Evolutionary conservation across 2,329 filamentous ascomycete species (phyloP), one percentile per base, ranked within the genome.

Genomic region (Colletotrichum eleusines): DNA sequence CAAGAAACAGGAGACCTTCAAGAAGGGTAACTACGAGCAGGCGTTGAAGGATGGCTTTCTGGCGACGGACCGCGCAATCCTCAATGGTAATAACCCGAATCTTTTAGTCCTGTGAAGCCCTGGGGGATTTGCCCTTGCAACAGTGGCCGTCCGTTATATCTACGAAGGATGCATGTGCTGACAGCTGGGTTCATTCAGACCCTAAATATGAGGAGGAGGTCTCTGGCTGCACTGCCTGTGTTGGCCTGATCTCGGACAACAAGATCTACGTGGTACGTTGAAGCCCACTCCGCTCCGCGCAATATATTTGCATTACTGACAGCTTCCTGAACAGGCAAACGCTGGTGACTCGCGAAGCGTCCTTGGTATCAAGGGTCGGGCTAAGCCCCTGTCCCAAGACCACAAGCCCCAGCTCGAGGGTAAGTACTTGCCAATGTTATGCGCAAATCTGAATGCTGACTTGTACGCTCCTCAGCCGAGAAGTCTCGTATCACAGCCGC

Each of bases 351-450:
- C 96, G 74, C 91, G 96, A 85, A 94, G 92, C 79, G 96, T 99
- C 33, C 84, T 99, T 74, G 96, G 96, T 77, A 94, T 99, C 78
- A 99, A 98, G 85, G 96, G 96, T 75, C 90, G 96, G 77, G 96
- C 96, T 75, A 99, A 98, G 85, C 96, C 96, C 63, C 87, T 99
- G 72, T 99, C 96, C n/a, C 97, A 97, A 80, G 96, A 99, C 81
- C 96, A 99, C 87, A 99, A 99, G 85, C 96, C 96, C 51, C 95
- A 98, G 81, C 98, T 98, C 76, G 96, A 99, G 88, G 94, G 94
- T 97, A 80, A 69, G 86, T 63, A 53, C 54, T 44, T 23, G 51
- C 35, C 20, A 14, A 46, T 20, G 54, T 35, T 18, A 59, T 28
- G 20, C 23, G 28, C 55, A 48, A 18, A 23, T 50, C 20, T 23